Evolutionary conservation across 768 basidiomycete species (phyloP).

Genomic region (Lactarius evosmus): DNA sequence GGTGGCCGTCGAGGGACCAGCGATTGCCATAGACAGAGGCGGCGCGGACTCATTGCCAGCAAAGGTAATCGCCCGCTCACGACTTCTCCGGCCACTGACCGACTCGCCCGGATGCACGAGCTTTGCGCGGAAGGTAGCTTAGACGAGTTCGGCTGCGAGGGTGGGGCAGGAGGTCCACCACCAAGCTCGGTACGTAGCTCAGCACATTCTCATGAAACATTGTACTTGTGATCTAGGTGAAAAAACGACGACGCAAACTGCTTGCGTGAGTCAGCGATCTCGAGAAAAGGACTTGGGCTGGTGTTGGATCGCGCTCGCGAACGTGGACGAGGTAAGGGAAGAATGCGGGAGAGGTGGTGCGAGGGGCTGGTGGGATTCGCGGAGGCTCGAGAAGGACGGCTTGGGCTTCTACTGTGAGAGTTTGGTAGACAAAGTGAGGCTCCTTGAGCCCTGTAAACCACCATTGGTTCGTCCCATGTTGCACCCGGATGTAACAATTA

Average conservation of each 20-base stretch:
- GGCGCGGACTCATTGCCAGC: constrained; percentile 60
- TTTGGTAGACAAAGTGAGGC: constrained; percentile 55
- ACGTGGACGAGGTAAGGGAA: constrained; percentile 45
- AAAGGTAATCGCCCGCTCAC: constrained; percentile 71
- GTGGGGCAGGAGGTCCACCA: constrained; percentile 45
- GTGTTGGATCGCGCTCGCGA: constrained; percentile 57
- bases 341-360: constrained; percentile 50
- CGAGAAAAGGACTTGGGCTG: constrained; percentile 37
- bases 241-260: constrained; percentile 57
- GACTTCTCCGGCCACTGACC: constrained; percentile 39
- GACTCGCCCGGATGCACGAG: constrained; percentile 29
- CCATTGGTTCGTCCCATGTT: constrained; percentile 19
- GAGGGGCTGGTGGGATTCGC: constrained; percentile 35
- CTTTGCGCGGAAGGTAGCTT: constrained; percentile 38
- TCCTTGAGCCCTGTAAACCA: constrained; percentile 62
- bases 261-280: constrained; percentile 40
- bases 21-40: constrained; percentile 19
- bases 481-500: background rate
- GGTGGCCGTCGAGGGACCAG: constrained; percentile 33
- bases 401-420: constrained; percentile 55
- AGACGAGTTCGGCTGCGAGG: constrained; percentile 27
- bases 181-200: constrained; percentile 83
- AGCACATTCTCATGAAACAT: constrained; percentile 88
- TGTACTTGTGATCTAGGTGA: constrained; percentile 69
- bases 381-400: constrained; percentile 44